phyloP scores from a whole-genome alignment of 2,329 filamentous ascomycete species.

The Hypocreales sp. region DNA sequence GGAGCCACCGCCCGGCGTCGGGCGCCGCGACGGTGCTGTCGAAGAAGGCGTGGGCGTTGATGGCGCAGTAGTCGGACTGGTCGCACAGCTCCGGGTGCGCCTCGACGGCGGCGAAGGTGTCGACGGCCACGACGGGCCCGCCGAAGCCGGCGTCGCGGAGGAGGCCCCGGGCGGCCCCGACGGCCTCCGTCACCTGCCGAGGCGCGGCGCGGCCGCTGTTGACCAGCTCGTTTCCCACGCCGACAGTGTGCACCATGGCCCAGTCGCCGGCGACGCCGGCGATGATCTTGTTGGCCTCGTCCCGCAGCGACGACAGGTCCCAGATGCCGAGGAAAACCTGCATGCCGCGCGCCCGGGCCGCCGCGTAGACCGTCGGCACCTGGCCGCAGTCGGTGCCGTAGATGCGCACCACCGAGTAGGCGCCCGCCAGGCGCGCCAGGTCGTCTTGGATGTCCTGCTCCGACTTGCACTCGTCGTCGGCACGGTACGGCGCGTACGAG shows the following conservation, averaged over 20 bases:
- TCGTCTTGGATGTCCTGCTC: slow-evolving; percentile 47
- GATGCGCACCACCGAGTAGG: slow-evolving; percentile 52
- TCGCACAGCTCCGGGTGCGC: slow-evolving; percentile 54
- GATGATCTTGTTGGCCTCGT: slow-evolving; percentile 46
- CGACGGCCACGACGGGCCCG: slow-evolving; percentile 64
- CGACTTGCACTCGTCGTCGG: slow-evolving; percentile 49
- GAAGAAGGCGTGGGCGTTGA: slow-evolving; percentile 79
- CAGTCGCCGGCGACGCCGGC: slow-evolving; percentile 47
- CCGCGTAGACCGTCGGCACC: slow-evolving; percentile 43
- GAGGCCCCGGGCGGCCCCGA: slow-evolving; percentile 38
- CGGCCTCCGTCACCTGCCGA: slow-evolving; percentile 37
- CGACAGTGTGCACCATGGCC: slow-evolving; percentile 53
- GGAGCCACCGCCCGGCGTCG: slow-evolving; percentile 52
- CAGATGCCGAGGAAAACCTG: slow-evolving; percentile 65
- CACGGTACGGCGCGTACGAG: slow-evolving; percentile 33
- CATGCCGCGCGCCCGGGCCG: slow-evolving; percentile 47
- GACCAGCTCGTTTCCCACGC: slow-evolving; percentile 70
- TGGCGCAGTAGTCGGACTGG: slow-evolving; percentile 61
- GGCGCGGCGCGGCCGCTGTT: slow-evolving; percentile 43
- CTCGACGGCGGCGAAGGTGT: slow-evolving; percentile 58
- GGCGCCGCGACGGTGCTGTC: slow-evolving; percentile 44
- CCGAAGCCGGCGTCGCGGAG: slow-evolving; percentile 49
- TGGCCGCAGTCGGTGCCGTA: slow-evolving; percentile 75
- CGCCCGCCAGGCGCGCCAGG: slow-evolving; percentile 34
- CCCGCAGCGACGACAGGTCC: slow-evolving; percentile 38